A percentile compares a stretch with the other conserved stretches of the same genome.
These are phyloP conservation scores for Picea glauca DNA, from an alignment of 75 land plant genomes.

Conservation along the genomic window DNA sequence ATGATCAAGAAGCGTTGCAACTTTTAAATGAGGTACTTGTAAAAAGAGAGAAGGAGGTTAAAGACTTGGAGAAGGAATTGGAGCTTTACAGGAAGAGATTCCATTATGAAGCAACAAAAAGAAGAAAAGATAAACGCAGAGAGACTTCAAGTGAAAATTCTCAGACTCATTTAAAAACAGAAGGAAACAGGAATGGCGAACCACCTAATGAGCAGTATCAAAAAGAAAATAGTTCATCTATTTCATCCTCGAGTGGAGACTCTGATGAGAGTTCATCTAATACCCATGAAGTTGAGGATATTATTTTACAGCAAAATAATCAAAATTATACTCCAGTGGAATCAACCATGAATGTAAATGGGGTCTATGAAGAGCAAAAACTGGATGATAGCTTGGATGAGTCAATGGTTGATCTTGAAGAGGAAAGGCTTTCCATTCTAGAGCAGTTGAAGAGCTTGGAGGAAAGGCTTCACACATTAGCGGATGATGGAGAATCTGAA, in stretches of 20 bases:
- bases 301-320: constrained; percentile 7
- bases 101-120: constrained; percentile 13
- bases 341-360: constrained; percentile 1
- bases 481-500: constrained; percentile 19
- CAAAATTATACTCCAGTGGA: neutral
- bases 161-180: constrained; percentile 6
- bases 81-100: constrained; percentile 39
- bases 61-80: constrained; percentile 58
- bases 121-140: constrained; percentile 10
- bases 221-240: neutral
- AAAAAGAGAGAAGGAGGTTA: constrained; percentile 53
- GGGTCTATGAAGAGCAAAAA: neutral
- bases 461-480: constrained; percentile 31
- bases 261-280: neutral
- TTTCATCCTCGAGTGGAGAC: constrained; percentile 3
- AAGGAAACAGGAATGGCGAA: neutral
- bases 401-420: constrained; percentile 31
- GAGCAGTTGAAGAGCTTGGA: constrained; percentile 30
- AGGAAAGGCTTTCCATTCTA: constrained; percentile 34
- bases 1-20: constrained; percentile 68
- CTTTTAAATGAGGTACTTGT: constrained; percentile 46
- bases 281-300: neutral
- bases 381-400: constrained; percentile 14
- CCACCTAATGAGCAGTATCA: neutral
- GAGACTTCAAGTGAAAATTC: neutral